phyloP scores from a whole-genome alignment of 2,329 filamentous ascomycete genomes.

The Dactylonectria estremocensis region DNA sequence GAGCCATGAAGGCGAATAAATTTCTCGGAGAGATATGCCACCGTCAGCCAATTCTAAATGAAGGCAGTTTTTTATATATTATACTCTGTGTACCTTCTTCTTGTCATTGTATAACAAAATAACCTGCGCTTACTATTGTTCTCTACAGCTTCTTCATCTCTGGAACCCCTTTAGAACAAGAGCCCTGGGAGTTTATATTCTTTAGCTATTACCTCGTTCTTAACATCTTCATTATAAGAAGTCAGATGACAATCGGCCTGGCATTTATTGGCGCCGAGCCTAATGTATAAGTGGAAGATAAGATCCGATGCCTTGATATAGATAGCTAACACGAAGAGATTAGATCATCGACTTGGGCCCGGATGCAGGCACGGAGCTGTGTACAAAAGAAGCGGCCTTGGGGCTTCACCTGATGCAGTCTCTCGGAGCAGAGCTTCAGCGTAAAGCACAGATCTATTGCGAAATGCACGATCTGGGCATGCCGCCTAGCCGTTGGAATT shows the following conservation, averaged over 20 bases:
- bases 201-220: slow-evolving; percentile 87
- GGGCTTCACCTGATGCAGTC: slow-evolving; percentile 81
- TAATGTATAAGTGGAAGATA: slow-evolving; percentile 61
- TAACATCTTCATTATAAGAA: slow-evolving; percentile 74
- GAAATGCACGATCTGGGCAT: slow-evolving; percentile 75
- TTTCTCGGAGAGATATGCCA: too few relatives aligned
- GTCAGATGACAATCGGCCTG: slow-evolving; percentile 78
- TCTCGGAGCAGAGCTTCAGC: slow-evolving; percentile 63
- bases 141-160: slow-evolving; percentile 82
- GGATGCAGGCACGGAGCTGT: slow-evolving; percentile 74
- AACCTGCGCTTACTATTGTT: too few relatives aligned
- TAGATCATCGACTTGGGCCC: slow-evolving; percentile 73
- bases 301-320: too few relatives aligned
- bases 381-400: slow-evolving; percentile 74
- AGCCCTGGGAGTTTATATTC: slow-evolving; percentile 80
- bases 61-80: too few relatives aligned
- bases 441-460: slow-evolving; percentile 70
- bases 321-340: too few relatives aligned
- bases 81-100: too few relatives aligned
- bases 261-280: slow-evolving; percentile 88
- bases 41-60: too few relatives aligned
- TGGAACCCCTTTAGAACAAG: slow-evolving; percentile 69
- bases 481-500: slow-evolving; percentile 81
- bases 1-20: too few relatives aligned
- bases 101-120: too few relatives aligned